Evolutionary conservation across 768 basidiomycete genomes (phyloP).

Genomic region (Rhizopogon salebrosus): DNA sequence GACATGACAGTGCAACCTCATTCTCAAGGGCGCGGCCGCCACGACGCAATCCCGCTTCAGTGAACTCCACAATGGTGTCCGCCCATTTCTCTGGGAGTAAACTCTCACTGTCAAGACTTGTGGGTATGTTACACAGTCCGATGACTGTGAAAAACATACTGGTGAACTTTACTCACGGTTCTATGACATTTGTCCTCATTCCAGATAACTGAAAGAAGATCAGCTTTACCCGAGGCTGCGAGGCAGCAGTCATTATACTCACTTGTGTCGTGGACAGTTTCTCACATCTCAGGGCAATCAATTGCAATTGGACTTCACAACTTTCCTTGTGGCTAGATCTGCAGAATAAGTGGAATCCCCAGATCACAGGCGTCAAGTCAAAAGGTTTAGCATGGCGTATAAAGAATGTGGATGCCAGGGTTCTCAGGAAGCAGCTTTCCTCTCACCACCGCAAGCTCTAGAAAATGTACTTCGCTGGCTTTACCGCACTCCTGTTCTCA

Average conservation of each 20-base stretch:
- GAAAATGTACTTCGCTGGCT: slow-evolving; percentile 5
- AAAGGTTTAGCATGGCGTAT: neutral
- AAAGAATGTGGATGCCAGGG: neutral
- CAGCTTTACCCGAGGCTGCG: neutral
- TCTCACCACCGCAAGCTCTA: slow-evolving; percentile 3
- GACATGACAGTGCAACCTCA: neutral
- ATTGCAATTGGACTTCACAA: neutral
- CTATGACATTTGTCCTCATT: neutral
- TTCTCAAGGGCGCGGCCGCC: neutral
- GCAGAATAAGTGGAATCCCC: too few relatives aligned
- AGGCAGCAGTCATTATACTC: neutral
- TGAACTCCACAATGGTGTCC: neutral
- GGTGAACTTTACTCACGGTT: neutral
- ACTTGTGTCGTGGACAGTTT: neutral
- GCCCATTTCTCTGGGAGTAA: neutral
- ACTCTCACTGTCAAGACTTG: neutral
- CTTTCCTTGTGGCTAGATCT: neutral
- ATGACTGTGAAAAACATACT: too few relatives aligned
- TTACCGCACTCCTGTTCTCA: slow-evolving; percentile 2
- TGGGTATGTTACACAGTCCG: neutral
- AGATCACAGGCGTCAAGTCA: neutral
- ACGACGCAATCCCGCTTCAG: neutral
- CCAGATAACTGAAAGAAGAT: too few relatives aligned
- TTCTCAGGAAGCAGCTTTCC: slow-evolving; percentile 4
- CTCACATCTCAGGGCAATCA: slow-evolving; percentile 3